A percentile compares a stretch with the other conserved stretches of the same genome.
Evolutionary conservation across 2,329 filamentous ascomycete genomes (phyloP).

Genomic region (Emericellopsis cladophorae): DNA sequence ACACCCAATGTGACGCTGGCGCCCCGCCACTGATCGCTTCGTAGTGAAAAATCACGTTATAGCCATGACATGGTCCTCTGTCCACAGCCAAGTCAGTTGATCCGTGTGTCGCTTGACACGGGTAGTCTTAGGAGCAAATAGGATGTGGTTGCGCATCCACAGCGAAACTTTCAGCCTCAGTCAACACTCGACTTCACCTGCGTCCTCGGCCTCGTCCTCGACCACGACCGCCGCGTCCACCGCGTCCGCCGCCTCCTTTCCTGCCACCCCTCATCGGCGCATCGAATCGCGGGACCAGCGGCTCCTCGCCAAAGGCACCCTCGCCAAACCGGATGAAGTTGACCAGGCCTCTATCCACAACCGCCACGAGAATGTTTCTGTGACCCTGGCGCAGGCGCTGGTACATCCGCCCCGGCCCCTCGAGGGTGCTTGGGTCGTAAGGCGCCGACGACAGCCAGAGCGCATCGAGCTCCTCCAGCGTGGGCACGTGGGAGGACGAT

Average conservation of each 20-base stretch:
- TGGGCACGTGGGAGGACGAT: conserved; percentile 57
- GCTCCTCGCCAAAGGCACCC: conserved; percentile 66
- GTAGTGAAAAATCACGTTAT: too few relatives aligned
- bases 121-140: too few relatives aligned
- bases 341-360: conserved; percentile 81
- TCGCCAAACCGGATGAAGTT: conserved; percentile 79
- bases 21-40: too few relatives aligned
- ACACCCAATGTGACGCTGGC: too few relatives aligned
- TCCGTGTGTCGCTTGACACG: too few relatives aligned
- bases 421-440: conserved; percentile 36
- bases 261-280: conserved; percentile 24
- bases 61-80: too few relatives aligned
- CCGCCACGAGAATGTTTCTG: conserved; percentile 71
- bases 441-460: conserved; percentile 66
- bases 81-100: too few relatives aligned
- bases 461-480: conserved; percentile 54
- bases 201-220: conserved; percentile 8
- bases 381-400: conserved; percentile 73
- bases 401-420: conserved; percentile 45
- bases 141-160: too few relatives aligned
- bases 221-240: conserved; percentile 20
- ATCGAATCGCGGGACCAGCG: conserved; percentile 49
- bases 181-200: not conserved
- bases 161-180: not conserved
- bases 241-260: conserved; percentile 26